These are phyloP conservation scores for Ampelomyces quisqualis DNA, from an alignment of 2,329 filamentous ascomycete species.

Conservation along the genomic window DNA sequence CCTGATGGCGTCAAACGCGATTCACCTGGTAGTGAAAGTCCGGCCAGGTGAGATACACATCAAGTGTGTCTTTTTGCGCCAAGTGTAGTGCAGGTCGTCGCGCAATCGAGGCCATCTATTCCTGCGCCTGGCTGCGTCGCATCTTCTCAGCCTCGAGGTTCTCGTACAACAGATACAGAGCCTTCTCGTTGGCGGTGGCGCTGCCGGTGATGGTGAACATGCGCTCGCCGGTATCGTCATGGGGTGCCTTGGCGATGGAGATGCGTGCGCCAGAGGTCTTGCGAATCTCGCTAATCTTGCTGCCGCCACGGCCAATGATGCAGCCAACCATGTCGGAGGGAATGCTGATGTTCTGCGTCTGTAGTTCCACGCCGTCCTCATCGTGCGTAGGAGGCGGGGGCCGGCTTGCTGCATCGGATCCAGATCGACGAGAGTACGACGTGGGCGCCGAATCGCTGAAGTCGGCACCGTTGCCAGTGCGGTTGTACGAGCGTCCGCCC, in stretches of 20 bases:
- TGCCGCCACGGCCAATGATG: slow-evolving; percentile 93
- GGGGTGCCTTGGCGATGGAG: slow-evolving; percentile 94
- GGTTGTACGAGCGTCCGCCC: slow-evolving; percentile 68
- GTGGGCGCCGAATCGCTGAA: slow-evolving; percentile 81
- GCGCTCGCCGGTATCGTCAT: slow-evolving; percentile 95
- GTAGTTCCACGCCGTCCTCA: slow-evolving; percentile 95
- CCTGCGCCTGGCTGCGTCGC: slow-evolving; percentile 75
- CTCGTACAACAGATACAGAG: slow-evolving; percentile 94
- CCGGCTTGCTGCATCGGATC: slow-evolving; percentile 76
- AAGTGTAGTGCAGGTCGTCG: no score
- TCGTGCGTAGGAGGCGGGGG: slow-evolving; percentile 80
- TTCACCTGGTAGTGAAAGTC: no score
- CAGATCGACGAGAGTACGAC: slow-evolving; percentile 69
- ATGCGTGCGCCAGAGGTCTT: slow-evolving; percentile 96
- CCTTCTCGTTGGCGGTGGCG: slow-evolving; percentile 89
- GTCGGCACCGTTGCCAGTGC: slow-evolving; percentile 94
- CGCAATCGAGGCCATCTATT: slow-evolving; percentile 42
- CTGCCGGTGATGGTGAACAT: slow-evolving; percentile 99
- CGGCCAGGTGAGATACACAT: no score
- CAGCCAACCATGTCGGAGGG: slow-evolving; percentile 99
- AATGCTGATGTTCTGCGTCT: slow-evolving; percentile 99
- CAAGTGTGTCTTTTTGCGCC: no score
- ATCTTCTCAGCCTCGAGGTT: slow-evolving; percentile 99
- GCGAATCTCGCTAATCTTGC: slow-evolving; percentile 98
- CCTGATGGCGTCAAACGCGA: slow-evolving; percentile 6